phyloP scores from a whole-genome alignment of 2,329 filamentous ascomycete species.

The Xylogone sp. region DNA sequence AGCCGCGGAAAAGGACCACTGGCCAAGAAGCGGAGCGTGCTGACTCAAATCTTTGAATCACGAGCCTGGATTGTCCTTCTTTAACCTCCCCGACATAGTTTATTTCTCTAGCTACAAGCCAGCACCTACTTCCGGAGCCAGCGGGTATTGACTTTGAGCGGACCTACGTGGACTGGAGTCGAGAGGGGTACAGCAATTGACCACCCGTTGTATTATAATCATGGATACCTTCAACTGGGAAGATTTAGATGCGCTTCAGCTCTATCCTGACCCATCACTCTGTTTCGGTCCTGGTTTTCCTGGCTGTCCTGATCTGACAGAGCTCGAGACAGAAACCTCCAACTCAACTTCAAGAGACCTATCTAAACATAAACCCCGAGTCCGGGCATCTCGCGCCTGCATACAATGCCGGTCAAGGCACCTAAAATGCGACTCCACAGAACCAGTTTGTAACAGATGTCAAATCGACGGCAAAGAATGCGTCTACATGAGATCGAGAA shows the following conservation, averaged over 20 bases:
- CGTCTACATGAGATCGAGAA: conserved; percentile 46
- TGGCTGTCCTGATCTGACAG: background rate
- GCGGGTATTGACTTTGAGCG: background rate
- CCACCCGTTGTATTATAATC: background rate
- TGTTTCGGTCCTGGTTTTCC: background rate
- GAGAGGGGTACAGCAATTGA: background rate
- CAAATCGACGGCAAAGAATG: conserved; percentile 39
- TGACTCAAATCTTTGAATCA: too few relatives aligned
- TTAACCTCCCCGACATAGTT: too few relatives aligned
- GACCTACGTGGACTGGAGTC: background rate
- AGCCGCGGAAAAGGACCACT: too few relatives aligned
- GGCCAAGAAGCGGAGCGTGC: too few relatives aligned
- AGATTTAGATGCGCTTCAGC: background rate
- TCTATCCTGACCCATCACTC: background rate
- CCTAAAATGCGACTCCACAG: conserved; percentile 48
- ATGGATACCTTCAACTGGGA: background rate
- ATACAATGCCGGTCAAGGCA: conserved; percentile 48
- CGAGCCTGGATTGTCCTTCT: too few relatives aligned
- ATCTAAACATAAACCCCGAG: conserved; percentile 7
- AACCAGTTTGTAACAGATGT: conserved; percentile 44
- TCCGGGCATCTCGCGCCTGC: conserved; percentile 39
- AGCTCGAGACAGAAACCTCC: background rate
- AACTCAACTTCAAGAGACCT: background rate
- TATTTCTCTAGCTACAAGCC: too few relatives aligned
- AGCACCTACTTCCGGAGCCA: background rate